phyloP scores from a whole-genome alignment of 176 grass and related monocot genomes.

The Pontederia crassipes region DNA sequence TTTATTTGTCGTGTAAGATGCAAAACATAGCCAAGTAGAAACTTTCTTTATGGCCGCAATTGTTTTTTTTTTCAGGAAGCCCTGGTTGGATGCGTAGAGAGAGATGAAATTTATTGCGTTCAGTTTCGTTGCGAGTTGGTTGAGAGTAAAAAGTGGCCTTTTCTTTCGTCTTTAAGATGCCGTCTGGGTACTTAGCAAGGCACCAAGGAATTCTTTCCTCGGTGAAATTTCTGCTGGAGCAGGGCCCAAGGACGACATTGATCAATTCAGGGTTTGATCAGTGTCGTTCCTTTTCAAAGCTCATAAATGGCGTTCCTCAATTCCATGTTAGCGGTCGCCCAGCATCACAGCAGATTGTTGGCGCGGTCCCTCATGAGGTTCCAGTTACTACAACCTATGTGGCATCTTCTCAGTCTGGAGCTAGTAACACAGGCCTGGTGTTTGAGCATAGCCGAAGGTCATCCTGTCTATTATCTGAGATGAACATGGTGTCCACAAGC shows the following conservation, averaged over 20 bases:
- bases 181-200: background rate
- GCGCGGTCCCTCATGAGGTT: background rate
- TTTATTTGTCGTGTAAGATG: too few relatives aligned
- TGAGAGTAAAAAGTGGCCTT: background rate
- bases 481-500: background rate
- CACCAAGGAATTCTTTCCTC: background rate
- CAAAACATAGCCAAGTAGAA: too few relatives aligned
- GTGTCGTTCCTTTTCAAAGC: background rate
- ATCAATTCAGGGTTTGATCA: background rate
- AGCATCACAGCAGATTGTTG: background rate
- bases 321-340: background rate
- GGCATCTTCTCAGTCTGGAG: background rate
- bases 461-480: background rate
- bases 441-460: background rate
- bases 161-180: background rate
- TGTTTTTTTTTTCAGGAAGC: too few relatives aligned
- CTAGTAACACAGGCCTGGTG: background rate
- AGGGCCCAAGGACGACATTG: too few relatives aligned
- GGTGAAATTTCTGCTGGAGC: background rate
- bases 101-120: background rate
- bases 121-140: background rate
- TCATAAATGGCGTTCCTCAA: background rate
- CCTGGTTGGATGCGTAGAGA: background rate
- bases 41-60: too few relatives aligned
- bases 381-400: background rate